A percentile compares a stretch with the other conserved stretches of the same genome.
phyloP scores from a whole-genome alignment of 495 filamentous ascomycete species.

The Thermochaetoides thermophila region DNA sequence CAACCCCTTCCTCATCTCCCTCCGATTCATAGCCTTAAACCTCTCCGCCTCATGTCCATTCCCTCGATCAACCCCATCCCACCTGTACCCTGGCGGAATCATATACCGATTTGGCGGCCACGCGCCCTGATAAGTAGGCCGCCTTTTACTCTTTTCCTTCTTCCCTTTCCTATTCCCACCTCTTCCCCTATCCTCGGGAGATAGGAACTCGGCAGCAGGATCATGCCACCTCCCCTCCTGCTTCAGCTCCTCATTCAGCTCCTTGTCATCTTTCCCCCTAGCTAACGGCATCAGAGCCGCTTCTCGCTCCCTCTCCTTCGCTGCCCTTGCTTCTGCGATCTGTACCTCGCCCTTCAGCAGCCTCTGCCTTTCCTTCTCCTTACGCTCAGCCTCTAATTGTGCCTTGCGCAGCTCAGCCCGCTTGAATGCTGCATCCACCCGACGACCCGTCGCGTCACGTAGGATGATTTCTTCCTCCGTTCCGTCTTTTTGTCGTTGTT shows the following conservation, averaged over 20 bases:
- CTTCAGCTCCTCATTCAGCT: conserved; percentile 71
- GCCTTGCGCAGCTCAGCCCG: conserved; percentile 67
- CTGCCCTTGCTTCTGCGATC: conserved; percentile 35
- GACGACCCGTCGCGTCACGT: conserved; percentile 79
- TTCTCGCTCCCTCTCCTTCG: conserved; percentile 51
- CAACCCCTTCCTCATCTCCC: conserved; percentile 55
- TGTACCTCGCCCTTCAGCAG: conserved; percentile 77
- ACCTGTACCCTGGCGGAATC: conserved; percentile 79
- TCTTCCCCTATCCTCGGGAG: conserved; percentile 3
- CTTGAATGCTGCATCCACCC: conserved; percentile 83
- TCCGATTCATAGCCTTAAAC: conserved; percentile 72
- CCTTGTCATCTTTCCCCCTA: conserved; percentile 62
- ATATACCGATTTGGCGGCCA: conserved; percentile 87
- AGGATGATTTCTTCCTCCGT: conserved; percentile 69
- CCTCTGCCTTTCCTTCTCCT: conserved; percentile 45
- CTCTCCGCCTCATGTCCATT: conserved; percentile 93
- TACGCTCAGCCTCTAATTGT: conserved; percentile 52
- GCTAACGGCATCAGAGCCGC: conserved; percentile 70
- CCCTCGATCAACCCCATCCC: conserved; percentile 93
- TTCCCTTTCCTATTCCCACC: conserved; percentile 20
- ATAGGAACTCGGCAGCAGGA: conserved; percentile 73
- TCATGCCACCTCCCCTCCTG: conserved; percentile 75
- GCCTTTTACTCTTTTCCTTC: conserved; percentile 41
- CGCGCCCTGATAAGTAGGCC: conserved; percentile 63
- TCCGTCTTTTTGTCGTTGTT: background rate